Conservation (phyloP, 257 asterid genomes). For the Penstemon barbatus region DNA sequence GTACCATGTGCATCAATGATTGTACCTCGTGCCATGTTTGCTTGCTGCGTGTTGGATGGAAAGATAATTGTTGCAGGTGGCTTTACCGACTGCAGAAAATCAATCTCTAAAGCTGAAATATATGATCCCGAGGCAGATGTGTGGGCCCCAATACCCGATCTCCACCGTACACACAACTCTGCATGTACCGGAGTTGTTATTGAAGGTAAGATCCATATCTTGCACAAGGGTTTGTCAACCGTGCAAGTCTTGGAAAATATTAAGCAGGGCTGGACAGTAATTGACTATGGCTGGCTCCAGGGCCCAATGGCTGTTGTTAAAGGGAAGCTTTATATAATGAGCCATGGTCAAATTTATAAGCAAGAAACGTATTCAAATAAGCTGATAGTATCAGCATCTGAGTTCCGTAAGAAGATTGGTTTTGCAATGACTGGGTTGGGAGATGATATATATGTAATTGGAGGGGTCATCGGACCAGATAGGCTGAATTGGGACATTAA, state of each 20-base stretch:
- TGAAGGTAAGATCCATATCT: slow-evolving; percentile 73
- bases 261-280: slow-evolving; percentile 80
- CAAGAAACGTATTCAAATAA: slow-evolving; percentile 69
- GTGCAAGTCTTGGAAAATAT: slow-evolving; percentile 74
- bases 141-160: slow-evolving; percentile 89
- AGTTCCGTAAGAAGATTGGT: slow-evolving; percentile 76
- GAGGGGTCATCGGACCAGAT: slow-evolving; percentile 93
- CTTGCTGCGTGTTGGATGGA: slow-evolving; percentile 86
- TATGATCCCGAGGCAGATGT: slow-evolving; percentile 80
- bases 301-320: slow-evolving; percentile 91
- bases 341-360: slow-evolving; percentile 73
- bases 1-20: slow-evolving; percentile 69
- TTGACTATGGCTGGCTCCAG: slow-evolving; percentile 87
- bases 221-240: slow-evolving; percentile 90
- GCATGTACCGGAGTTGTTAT: slow-evolving; percentile 86
- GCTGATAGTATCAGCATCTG: slow-evolving; percentile 69
- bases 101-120: slow-evolving; percentile 86
- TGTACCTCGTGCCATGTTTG: slow-evolving; percentile 96
- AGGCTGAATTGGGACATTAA: slow-evolving; percentile 82
- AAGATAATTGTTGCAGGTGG: slow-evolving; percentile 96
- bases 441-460: slow-evolving; percentile 77
- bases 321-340: slow-evolving; percentile 85
- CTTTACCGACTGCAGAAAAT: slow-evolving; percentile 83
- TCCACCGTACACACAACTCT: slow-evolving; percentile 80
- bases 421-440: slow-evolving; percentile 85